Evolutionary conservation across 441 rosid species (phyloP).

Genomic region (Rhodomyrtus psidioides): DNA sequence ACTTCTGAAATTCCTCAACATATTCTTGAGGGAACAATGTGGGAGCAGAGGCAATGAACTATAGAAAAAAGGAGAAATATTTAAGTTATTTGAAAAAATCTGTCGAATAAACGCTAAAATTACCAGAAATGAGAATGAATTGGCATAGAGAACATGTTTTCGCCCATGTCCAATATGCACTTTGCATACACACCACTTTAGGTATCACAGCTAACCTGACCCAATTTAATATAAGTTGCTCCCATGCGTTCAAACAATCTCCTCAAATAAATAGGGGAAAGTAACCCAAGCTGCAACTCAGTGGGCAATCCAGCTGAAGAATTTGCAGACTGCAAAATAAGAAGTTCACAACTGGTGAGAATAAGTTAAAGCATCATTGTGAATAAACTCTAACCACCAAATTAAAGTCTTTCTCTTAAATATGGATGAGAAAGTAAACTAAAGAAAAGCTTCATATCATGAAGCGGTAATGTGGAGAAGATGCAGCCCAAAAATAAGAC

Average conservation of each 20-base stretch:
- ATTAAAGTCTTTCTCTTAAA: neutral
- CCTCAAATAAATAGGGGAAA: conserved; percentile 87
- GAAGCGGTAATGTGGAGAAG: neutral
- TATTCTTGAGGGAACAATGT: conserved; percentile 89
- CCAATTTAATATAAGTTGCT: conserved; percentile 92
- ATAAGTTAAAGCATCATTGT: neutral
- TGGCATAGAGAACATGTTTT: neutral
- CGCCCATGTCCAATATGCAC: neutral
- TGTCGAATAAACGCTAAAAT: neutral
- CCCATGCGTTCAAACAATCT: conserved; percentile 97
- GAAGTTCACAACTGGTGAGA: neutral
- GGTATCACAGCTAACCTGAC: conserved; percentile 49
- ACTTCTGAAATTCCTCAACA: conserved; percentile 84
- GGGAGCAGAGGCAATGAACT: conserved; percentile 98
- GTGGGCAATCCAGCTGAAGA: conserved; percentile 54
- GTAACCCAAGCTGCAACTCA: conserved; percentile 73
- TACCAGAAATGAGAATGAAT: neutral
- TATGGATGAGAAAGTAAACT: neutral
- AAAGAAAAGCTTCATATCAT: neutral
- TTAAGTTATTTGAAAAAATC: neutral
- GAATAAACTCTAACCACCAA: neutral
- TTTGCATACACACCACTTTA: neutral
- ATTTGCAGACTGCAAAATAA: conserved; percentile 47
- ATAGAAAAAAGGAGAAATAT: conserved; percentile 12
- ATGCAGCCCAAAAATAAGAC: neutral